phyloP scores from a whole-genome alignment of 768 basidiomycete genomes.

The Lactifluus volemus region DNA sequence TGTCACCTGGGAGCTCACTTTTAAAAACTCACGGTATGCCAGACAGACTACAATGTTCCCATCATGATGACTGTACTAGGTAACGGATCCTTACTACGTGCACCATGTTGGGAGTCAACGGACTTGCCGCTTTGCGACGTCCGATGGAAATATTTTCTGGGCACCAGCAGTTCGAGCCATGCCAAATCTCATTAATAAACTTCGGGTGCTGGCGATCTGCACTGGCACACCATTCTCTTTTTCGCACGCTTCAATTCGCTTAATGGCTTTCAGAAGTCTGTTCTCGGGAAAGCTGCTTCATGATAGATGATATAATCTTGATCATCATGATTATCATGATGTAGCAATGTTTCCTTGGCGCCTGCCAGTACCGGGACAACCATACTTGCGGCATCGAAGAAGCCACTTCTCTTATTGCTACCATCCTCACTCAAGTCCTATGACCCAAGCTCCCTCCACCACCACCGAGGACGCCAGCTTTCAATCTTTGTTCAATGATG shows the following conservation, averaged over 20 bases:
- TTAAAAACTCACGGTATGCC: slow-evolving; percentile 84
- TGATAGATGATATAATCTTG: too few species aligned
- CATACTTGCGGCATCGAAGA: too few species aligned
- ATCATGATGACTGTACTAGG: neutral
- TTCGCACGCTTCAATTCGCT: slow-evolving; percentile 47
- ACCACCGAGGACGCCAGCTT: too few species aligned
- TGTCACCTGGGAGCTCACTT: too few species aligned
- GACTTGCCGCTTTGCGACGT: slow-evolving; percentile 79
- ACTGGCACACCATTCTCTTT: slow-evolving; percentile 78
- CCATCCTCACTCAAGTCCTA: too few species aligned
- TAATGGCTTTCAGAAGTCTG: slow-evolving; percentile 39
- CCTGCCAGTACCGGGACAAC: too few species aligned
- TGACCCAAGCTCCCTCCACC: too few species aligned
- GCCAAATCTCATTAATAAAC: slow-evolving; percentile 81
- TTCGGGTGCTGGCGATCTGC: slow-evolving; percentile 78
- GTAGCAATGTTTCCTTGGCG: too few species aligned
- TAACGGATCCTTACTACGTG: slow-evolving; percentile 80
- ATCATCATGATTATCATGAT: too few species aligned
- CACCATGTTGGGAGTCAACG: slow-evolving; percentile 54
- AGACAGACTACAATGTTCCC: slow-evolving; percentile 27
- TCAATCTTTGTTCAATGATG: too few species aligned
- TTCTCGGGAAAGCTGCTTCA: slow-evolving; percentile 30
- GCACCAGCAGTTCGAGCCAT: slow-evolving; percentile 94
- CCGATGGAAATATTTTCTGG: slow-evolving; percentile 82
- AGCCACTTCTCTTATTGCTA: too few species aligned